Base-by-base conservation (phyloP, 2,329 filamentous ascomycete genomes). In the Sporothrix variecibatus region DNA sequence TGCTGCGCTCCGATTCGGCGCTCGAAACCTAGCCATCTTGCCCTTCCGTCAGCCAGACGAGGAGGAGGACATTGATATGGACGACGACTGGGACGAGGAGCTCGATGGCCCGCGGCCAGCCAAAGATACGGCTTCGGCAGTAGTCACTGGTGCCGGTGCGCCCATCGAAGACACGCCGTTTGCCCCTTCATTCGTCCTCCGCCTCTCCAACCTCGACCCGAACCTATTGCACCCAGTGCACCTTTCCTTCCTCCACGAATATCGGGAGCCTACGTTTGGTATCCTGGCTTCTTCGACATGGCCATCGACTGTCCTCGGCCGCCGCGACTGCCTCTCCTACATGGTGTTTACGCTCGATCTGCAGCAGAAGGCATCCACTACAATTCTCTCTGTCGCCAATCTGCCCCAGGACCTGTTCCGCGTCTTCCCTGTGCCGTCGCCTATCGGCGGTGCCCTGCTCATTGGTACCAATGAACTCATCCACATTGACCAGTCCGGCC, bases 241-340 rank as follows among this genome's bases (percentile, higher is more conserved):
- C 81, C 89, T 99, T 80, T 92, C 93, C 73, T 99, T 99, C 82
- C 86, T 99, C 77, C 90, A 98, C 87, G 95, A 98, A 84, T 99
- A 99, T 83, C 92, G 96, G 82, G 96, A 98, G 83, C 95, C 96
- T 15, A 99, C 96, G 0, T 97, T 99, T 84, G 96, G 95, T 73
- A 95, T 99, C 75, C 86, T 99, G 58, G 96, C 94, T 65, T 93
- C 95, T 1, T 91, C 90, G 71, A 85, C 90, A 76, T 87, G 91
- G 49, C 90, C 92, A 17, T 95, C 94, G n/a, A 87, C 88, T 73
- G 91, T 93, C 2, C 85, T 98, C 72, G 93, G 94, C 79, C 89
- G 94, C 77, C 96, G 92, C 80, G 96, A 99, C 81, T 90, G 93
- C 78, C 86, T 97, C 67, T 92, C 91, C 23, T 99, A 98, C 84